These are phyloP conservation scores for Stephania cephalantha DNA, from an alignment of 164 flowering plant species.

Conservation along the genomic window DNA sequence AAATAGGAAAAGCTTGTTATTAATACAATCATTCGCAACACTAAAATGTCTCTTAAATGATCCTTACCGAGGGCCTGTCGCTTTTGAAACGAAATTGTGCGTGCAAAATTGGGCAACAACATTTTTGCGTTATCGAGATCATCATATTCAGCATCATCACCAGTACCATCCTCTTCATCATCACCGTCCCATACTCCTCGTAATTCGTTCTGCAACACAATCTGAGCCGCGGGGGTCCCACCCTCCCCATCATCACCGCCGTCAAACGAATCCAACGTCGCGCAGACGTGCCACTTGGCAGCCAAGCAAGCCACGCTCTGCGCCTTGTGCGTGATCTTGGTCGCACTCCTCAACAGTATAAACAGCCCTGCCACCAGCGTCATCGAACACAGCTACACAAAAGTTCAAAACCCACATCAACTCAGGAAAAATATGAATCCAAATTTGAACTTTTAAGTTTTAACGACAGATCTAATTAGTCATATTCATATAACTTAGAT, in stretches of 20 bases:
- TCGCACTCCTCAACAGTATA: constrained; percentile 67
- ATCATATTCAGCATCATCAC: constrained; percentile 50
- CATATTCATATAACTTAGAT: too few relatives aligned
- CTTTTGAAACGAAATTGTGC: constrained; percentile 65
- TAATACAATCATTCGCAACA: too few relatives aligned
- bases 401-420: neutral
- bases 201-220: constrained; percentile 4
- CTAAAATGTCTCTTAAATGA: neutral
- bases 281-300: constrained; percentile 86
- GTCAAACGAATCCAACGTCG: constrained; percentile 68
- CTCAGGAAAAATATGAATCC: neutral
- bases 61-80: constrained; percentile 68
- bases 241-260: constrained; percentile 29
- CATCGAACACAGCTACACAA: constrained; percentile 66
- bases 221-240: constrained; percentile 29
- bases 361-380: constrained; percentile 61
- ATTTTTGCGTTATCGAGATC: constrained; percentile 51
- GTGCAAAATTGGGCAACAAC: constrained; percentile 38
- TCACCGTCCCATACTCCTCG: constrained; percentile 36
- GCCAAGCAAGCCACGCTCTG: constrained; percentile 69
- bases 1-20: too few relatives aligned
- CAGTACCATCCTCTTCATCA: constrained; percentile 32
- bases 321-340: constrained; percentile 90
- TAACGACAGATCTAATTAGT: too few relatives aligned
- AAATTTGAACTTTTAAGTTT: too few relatives aligned